Evolutionary conservation across 306 rosid genomes (phyloP).

Genomic region (Abrus precatorius): DNA sequence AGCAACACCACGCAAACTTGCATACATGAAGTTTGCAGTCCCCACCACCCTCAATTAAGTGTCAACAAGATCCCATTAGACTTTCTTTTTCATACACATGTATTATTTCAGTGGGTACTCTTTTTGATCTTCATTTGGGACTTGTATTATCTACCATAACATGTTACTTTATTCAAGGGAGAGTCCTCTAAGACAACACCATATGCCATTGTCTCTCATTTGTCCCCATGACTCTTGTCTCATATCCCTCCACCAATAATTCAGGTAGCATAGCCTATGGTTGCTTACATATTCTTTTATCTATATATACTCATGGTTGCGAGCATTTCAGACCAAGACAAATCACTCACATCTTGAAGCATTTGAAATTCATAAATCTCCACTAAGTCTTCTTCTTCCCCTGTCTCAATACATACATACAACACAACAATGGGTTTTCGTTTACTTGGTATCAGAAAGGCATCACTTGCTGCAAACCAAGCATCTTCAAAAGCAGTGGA

Average conservation of each 20-base stretch:
- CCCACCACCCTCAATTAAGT: neutral
- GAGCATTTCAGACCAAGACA: conserved; percentile 36
- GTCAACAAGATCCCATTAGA: neutral
- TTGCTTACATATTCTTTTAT: conserved; percentile 24
- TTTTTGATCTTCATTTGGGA: neutral
- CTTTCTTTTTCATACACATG: neutral
- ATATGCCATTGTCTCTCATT: conserved; percentile 27
- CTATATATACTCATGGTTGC: conserved; percentile 46
- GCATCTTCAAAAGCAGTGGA: conserved; percentile 39
- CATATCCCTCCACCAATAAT: neutral
- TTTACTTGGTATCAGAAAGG: conserved; percentile 42
- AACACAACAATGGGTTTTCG: conserved; percentile 44
- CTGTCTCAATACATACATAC: neutral
- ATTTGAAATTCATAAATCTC: neutral
- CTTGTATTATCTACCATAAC: neutral
- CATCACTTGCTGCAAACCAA: conserved; percentile 24
- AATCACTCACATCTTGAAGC: conserved; percentile 7
- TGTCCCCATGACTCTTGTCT: neutral
- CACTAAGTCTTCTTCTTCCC: neutral
- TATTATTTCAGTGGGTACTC: too few relatives aligned
- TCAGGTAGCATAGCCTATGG: neutral
- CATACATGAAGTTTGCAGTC: neutral
- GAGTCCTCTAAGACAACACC: conserved; percentile 41
- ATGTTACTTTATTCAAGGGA: neutral
- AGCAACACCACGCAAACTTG: neutral